A percentile compares a stretch with the other conserved stretches of the same genome.
Conservation (phyloP, 345 rosid species). For the Citrus cavaleriei region DNA sequence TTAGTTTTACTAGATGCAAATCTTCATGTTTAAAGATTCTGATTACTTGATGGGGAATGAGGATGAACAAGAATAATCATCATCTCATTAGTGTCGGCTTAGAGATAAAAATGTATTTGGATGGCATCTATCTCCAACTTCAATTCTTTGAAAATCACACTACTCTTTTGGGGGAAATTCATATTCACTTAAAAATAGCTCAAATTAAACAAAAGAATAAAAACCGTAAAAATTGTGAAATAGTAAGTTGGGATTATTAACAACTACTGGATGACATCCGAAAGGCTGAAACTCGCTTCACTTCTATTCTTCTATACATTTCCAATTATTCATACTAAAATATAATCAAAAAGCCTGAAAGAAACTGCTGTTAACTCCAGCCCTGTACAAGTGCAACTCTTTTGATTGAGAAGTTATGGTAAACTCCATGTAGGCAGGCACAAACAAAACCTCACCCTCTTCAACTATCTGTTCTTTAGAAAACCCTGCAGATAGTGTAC, state of each 20-base stretch:
- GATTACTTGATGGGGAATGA: not conserved
- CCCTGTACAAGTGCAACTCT: slow-evolving; percentile 32
- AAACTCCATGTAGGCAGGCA: slow-evolving; percentile 26
- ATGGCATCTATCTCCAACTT: not conserved
- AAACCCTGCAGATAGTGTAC: slow-evolving; percentile 15
- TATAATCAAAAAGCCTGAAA: slow-evolving; percentile 21
- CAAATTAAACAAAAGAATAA: not conserved
- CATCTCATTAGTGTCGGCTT: not conserved
- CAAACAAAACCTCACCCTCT: slow-evolving; percentile 32
- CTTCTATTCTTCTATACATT: not conserved
- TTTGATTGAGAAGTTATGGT: slow-evolving; percentile 12
- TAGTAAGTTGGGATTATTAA: not conserved
- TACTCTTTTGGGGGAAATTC: not conserved
- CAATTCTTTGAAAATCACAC: not conserved
- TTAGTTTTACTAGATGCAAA: not conserved
- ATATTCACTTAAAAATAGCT: not conserved
- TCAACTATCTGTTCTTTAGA: not conserved
- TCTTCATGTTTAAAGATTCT: not conserved
- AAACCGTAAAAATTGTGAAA: not conserved
- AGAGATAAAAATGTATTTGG: no score
- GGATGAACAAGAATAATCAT: not conserved
- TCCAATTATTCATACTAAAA: not conserved
- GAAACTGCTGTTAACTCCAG: slow-evolving; percentile 44
- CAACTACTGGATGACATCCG: not conserved
- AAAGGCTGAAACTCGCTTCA: not conserved